Base-by-base conservation (phyloP, 2,329 filamentous ascomycete species). In the Dactylellina drechsleri region DNA sequence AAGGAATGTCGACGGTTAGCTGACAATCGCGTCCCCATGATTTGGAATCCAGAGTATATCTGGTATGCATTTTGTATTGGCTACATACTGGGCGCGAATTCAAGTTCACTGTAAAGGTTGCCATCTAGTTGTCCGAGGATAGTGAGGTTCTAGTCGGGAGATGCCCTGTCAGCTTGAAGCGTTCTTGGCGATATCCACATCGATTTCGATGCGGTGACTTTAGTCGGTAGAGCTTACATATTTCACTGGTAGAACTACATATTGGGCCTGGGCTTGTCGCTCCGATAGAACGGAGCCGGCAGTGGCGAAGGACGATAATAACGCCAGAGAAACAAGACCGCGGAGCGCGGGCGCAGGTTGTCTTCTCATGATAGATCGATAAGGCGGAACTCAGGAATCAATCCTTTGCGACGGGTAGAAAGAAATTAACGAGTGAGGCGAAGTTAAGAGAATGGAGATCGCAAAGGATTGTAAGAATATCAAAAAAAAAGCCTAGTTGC, bases 201-300 rank as follows among this genome's bases (percentile, higher is more conserved):
- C 7, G 13, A 20, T 49, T 45, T 26, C n/a, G 43, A 26, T 31
- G 15, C 8, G 43, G 8, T 23, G 23, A 23, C 23, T 49, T 18
- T 4, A 18, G 13, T 47, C 16, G 13, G 13, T 18, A 13, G 54
- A 13, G 54, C 65, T 31, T 40, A 67, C 65, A 60, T 67, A 67
- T 67, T 41, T 31, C 31, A 67, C 65, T 15, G 28, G 45, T 8
- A 67, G 41, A 20, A 31, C 47, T 3, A 60, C 65, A 58, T 58
- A 58, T 58, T 28, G n/a, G 7, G 28, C 54, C 8, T 26, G 23
- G 2, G 16, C 36, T 26, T 36, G 6, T 40, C 43, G 54, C n/a
- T 28, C 16, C 53, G 18, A 43, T 10, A 15, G 10, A 5, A 40
- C 36, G 40, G 18, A 47, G 7, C 13, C 54, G 43, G 43, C 54